phyloP scores from a whole-genome alignment of 1,284 basidiomycete genomes.

The Tylopilus orsonianus region DNA sequence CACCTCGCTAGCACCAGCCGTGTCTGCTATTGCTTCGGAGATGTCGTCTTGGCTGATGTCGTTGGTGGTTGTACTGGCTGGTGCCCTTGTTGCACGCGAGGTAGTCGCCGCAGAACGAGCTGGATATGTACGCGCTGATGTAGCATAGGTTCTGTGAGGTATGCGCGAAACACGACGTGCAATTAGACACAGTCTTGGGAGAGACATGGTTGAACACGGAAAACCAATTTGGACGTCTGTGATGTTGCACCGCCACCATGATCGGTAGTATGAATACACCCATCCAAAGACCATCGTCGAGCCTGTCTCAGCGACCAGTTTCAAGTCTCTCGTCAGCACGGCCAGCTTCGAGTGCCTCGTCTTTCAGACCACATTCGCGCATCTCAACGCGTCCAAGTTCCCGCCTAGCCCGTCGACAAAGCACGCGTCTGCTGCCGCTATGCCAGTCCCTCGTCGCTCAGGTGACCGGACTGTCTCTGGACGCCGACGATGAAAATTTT shows the following conservation, averaged over 20 bases:
- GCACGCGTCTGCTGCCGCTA: conserved; percentile 52
- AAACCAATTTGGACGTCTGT: too few relatives aligned
- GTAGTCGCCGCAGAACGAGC: conserved; percentile 17
- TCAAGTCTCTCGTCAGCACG: conserved; percentile 36
- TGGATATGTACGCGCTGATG: conserved; percentile 26
- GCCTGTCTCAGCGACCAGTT: conserved; percentile 36
- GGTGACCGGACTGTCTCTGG: conserved; percentile 39
- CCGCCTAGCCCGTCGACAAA: conserved; percentile 41
- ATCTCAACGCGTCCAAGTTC: conserved; percentile 52
- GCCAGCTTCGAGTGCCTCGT: conserved; percentile 37
- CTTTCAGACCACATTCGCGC: conserved; percentile 50
- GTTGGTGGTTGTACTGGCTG: conserved; percentile 29
- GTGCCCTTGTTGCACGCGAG: conserved; percentile 24
- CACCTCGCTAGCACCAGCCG: conserved; percentile 11
- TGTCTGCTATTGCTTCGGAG: conserved; percentile 22
- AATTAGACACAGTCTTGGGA: conserved; percentile 15
- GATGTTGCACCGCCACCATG: conserved; percentile 18
- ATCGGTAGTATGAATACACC: too few relatives aligned
- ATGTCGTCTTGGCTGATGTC: conserved; percentile 17
- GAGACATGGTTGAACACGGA: conserved; percentile 13
- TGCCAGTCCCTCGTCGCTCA: conserved; percentile 58
- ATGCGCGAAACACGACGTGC: conserved; percentile 6
- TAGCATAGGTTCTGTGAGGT: conserved; percentile 18
- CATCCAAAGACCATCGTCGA: conserved; percentile 24
- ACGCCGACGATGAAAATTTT: conserved; percentile 47